Evolutionary conservation across 2,329 filamentous ascomycete genomes (phyloP).

Genomic region (Aureobasidium uvarum): DNA sequence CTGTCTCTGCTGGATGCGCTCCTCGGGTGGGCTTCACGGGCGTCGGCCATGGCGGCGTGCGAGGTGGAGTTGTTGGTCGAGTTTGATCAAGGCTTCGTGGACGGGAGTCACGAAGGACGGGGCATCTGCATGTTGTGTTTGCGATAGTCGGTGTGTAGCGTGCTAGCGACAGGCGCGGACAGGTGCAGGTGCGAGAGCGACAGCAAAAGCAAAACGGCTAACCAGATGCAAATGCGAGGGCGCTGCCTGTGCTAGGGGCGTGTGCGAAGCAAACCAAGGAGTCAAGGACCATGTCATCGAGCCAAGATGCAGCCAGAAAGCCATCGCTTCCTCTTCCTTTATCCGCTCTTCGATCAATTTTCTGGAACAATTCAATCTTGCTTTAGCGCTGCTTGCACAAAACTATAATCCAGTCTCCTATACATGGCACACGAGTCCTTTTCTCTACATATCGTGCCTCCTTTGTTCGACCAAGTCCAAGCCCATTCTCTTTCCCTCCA

Average conservation of each 20-base stretch:
- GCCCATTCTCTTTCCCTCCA: not conserved
- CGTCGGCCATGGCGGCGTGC: conserved; percentile 16
- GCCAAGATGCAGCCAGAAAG: conserved; percentile 18
- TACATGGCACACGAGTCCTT: not conserved
- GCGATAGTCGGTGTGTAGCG: not conserved
- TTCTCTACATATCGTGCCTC: not conserved
- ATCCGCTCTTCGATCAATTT: conserved; percentile 19
- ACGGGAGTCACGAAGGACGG: not conserved
- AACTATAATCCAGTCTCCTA: not conserved
- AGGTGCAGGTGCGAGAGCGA: conserved; percentile 13
- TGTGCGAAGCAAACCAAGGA: conserved; percentile 4
- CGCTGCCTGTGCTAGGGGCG: conserved; percentile 1
- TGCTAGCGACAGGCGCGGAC: not conserved
- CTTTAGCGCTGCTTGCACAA: conserved; percentile 12
- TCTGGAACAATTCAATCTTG: conserved; percentile 16
- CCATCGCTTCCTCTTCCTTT: conserved; percentile 10
- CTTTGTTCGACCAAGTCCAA: not conserved
- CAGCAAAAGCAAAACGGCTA: not conserved
- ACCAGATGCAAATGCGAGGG: conserved; percentile 4
- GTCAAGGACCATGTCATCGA: conserved; percentile 4
- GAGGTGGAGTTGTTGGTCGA: not conserved
- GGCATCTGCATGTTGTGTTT: conserved; percentile 23
- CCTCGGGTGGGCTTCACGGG: conserved; percentile 10
- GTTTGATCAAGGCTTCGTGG: conserved; percentile 1
- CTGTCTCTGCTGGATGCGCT: conserved; percentile 29